Evolutionary conservation across 2,329 filamentous ascomycete species (phyloP), one percentile per base, ranked within the genome.

Genomic region (Cyphellophora attinorum): DNA sequence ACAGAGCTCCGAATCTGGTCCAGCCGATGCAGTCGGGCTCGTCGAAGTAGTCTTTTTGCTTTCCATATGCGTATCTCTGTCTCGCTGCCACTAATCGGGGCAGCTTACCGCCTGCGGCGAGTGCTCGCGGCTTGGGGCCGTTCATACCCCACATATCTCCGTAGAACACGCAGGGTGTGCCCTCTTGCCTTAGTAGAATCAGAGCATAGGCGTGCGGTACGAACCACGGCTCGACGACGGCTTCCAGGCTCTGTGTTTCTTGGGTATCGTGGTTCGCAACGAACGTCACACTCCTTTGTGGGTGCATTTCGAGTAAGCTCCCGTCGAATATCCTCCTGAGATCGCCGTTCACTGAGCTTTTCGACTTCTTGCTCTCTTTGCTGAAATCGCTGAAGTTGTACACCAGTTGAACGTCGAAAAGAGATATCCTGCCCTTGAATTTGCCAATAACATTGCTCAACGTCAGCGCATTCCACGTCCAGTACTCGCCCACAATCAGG

Each of bases 121-220:
- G 74, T 54, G 57, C 18, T 56, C 65, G 34, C 61, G 60, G 35
- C 74, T 73, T 16, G 75, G 77, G 54, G 11, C 59, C 65, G 31
- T 64, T 60, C 33, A 75, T 74, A 15, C 78, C 77, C 53, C 79
- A 81, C 1, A 83, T 52, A 49, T 84, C 79, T 14, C 79, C 78
- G 51, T 77, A 84, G 53, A 85, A 85, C 21, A 82, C 61, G 47
- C 76, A 82, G 0, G 80, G 79, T 17, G 74, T 68, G 19, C 72
- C 61, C 4, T 44, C 21, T 32, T 65, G 57, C 8, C 77, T 70
- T 15, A 85, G 72, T 2, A 86, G 70, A 34, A 85, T 83, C 25
- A 85, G 66, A 1, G 78, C 62, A 54, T 85, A 85, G 5, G 80
- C 81, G 11, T 85, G 64, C 0, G 78, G 70, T 53, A 83, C 82